Evolutionary conservation across 495 filamentous ascomycete genomes (phyloP), one percentile per base, ranked within the genome.

Genomic region (Penicillium antarcticum): DNA sequence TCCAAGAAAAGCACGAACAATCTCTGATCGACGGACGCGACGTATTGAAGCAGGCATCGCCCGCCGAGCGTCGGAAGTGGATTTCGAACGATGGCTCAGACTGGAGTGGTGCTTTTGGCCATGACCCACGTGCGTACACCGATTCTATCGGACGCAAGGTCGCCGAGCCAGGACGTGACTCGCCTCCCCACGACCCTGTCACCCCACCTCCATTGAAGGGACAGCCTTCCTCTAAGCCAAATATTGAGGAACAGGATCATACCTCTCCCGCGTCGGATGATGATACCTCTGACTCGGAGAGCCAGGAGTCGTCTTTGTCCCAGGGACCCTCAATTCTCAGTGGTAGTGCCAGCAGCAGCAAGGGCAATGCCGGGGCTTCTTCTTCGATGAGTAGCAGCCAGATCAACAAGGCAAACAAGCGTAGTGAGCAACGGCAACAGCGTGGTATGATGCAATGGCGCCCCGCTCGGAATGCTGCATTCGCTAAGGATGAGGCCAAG

Each of bases 71-170:
- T 55, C 63, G 82, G 48, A 85, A 79, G 54, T 96, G 92, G 88
- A 72, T 96, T 16, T 77, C 83, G 31, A 87, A 84, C 58, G 82
- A 87, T 45, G 92, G 92, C 4, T 83, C 82, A 14, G 89, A 96
- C 65, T 96, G 92, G 92, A 84, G 78, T 35, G 89, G 88, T n/a
- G 88, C 91, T 1, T 96, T 97, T 47, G 83, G 83, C 6, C 67
- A 85, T 14, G 85, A 86, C 49, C 81, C 83, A 2, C 72, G 76
- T 33, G 73, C 77, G 0, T 80, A 77, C 45, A 71, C 81, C 31
- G 75, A 84, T 51, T 61, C 63, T 2, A 57, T 62, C 14, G 79
- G 79, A 3, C 65, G 66, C n/a, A 81, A 80, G 60, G 60, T 69
- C 41, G 73, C 79, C 4, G 80, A 82, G 56, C 78, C 80, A 5